Evolutionary conservation across 129 eudicot species (phyloP).

Genomic region (Chrysanthemum makinoi): DNA sequence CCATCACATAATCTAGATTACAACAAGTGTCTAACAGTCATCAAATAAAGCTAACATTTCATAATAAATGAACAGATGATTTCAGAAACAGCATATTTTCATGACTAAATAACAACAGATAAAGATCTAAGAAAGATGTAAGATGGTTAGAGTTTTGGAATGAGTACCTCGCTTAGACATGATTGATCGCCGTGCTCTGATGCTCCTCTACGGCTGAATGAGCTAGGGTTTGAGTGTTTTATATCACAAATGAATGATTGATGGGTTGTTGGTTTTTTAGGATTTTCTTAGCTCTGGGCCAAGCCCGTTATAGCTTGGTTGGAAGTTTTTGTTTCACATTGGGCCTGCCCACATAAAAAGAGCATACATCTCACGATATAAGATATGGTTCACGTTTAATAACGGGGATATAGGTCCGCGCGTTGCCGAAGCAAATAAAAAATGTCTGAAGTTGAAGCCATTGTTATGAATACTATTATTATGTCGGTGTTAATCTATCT

Average conservation of each 20-base stretch:
- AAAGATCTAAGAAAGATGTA: not conserved
- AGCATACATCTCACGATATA: too few relatives aligned
- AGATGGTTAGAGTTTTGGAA: not conserved
- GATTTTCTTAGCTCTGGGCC: slow-evolving; percentile 27
- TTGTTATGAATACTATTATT: too few relatives aligned
- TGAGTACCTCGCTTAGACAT: slow-evolving; percentile 66
- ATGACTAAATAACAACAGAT: not conserved
- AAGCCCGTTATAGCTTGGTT: not conserved
- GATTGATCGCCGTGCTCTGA: slow-evolving; percentile 30
- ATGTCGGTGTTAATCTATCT: too few relatives aligned
- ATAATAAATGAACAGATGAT: too few relatives aligned
- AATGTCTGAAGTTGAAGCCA: too few relatives aligned
- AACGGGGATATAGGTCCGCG: too few relatives aligned
- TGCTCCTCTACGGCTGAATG: not conserved
- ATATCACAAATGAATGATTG: not conserved
- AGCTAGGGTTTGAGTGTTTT: slow-evolving; percentile 26
- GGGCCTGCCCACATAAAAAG: not conserved
- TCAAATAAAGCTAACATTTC: too few relatives aligned
- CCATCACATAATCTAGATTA: too few relatives aligned
- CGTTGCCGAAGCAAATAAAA: too few relatives aligned
- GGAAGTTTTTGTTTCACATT: not conserved
- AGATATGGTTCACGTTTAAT: too few relatives aligned
- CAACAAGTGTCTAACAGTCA: too few relatives aligned
- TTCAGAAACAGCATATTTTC: too few relatives aligned
- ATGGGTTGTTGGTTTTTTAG: not conserved